Conservation (phyloP, 192 early-diverging fungal species). For the Entophlyctis luteolus region DNA sequence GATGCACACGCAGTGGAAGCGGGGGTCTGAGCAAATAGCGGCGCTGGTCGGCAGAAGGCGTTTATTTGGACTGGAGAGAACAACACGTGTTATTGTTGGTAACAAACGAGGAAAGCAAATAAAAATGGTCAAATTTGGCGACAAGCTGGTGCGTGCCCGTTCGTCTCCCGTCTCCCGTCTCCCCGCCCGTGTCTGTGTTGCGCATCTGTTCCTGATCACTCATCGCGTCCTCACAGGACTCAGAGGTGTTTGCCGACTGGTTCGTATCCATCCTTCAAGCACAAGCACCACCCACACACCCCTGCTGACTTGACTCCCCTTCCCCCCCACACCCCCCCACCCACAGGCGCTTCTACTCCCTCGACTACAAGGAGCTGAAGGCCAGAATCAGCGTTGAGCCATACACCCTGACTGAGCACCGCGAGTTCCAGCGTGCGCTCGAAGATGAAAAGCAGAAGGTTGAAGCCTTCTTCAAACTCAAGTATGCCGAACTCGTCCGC, state of each 20-base stretch:
- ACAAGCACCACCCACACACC: not conserved
- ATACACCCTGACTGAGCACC: slow-evolving; percentile 18
- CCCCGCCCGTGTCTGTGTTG: not conserved
- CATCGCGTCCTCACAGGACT: not conserved
- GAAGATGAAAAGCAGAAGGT: slow-evolving; percentile 23
- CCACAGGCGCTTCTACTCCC: slow-evolving; percentile 26
- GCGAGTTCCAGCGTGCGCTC: slow-evolving; percentile 16
- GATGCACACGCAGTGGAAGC: too few species aligned
- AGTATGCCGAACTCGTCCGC: slow-evolving; percentile 22
- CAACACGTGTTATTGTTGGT: too few species aligned
- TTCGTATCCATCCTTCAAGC: not conserved
- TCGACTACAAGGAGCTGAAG: slow-evolving; percentile 32
- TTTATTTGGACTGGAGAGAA: too few species aligned
- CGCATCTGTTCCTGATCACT: not conserved
- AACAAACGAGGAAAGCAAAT: too few species aligned
- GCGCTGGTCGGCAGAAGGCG: too few species aligned
- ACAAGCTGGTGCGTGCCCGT: slow-evolving; percentile 11
- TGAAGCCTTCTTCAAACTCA: slow-evolving; percentile 25
- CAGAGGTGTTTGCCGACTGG: slow-evolving; percentile 22
- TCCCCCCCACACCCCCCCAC: not conserved
- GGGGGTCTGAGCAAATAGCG: too few species aligned
- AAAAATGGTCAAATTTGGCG: slow-evolving; percentile 26
- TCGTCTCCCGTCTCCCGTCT: not conserved
- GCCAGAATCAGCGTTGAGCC: slow-evolving; percentile 14
- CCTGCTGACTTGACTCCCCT: not conserved